Conservation (phyloP, 192 early-diverging fungal species). For the Thoreauomyces humboldtii region DNA sequence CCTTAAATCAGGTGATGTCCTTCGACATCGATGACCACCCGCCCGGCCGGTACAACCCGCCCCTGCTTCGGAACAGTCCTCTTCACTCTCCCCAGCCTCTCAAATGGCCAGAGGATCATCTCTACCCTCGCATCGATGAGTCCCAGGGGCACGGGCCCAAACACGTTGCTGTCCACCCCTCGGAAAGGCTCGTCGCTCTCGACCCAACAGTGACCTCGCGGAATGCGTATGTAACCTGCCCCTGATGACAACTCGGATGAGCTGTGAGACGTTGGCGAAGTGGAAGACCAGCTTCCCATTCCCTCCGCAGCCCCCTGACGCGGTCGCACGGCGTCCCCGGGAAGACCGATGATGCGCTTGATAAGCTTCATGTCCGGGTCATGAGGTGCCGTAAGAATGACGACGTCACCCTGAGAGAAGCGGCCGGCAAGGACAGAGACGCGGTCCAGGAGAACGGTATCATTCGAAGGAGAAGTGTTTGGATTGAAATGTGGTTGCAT, state of each 20-base stretch:
- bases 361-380: constrained; percentile 68
- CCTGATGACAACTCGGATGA: background rate
- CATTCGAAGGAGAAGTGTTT: constrained; percentile 13
- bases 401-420: constrained; percentile 33
- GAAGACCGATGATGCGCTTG: constrained; percentile 83
- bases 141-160: constrained; percentile 75
- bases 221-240: constrained; percentile 53
- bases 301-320: constrained; percentile 15
- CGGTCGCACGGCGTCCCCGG: constrained; percentile 71
- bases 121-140: constrained; percentile 61
- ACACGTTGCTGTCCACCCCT: constrained; percentile 75
- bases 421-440: background rate
- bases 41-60: constrained; percentile 2
- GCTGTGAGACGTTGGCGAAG: background rate
- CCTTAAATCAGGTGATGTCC: no score
- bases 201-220: constrained; percentile 80
- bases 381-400: constrained; percentile 53
- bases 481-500: constrained; percentile 35
- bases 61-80: constrained; percentile 12
- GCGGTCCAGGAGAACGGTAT: constrained; percentile 30
- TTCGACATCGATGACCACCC: background rate
- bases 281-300: background rate
- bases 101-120: constrained; percentile 66
- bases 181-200: constrained; percentile 85
- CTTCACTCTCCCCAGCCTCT: constrained; percentile 55